Percentiles rank a stretch among this genome's conserved stretches.
Conservation (phyloP, 2,329 filamentous ascomycete genomes). For the Rhinocladiella similis region DNA sequence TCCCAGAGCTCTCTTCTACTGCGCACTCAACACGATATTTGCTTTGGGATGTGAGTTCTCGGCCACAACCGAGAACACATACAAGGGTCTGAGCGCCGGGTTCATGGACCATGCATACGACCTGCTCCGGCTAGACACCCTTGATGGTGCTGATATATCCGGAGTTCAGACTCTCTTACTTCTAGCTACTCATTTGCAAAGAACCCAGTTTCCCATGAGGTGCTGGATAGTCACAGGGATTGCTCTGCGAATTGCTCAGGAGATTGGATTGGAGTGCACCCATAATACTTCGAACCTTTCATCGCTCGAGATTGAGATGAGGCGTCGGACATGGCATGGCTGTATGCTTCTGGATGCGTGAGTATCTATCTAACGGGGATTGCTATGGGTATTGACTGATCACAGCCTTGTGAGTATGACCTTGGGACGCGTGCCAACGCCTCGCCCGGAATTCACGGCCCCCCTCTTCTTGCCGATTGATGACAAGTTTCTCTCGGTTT, state of each 20-base stretch:
- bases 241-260: conserved; percentile 2
- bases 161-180: conserved; percentile 3
- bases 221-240: background rate
- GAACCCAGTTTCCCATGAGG: background rate
- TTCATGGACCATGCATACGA: conserved; percentile 3
- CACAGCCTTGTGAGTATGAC: conserved; percentile 6
- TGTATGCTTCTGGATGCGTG: conserved; percentile 1
- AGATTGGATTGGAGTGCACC: background rate
- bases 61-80: background rate
- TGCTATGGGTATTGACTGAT: background rate
- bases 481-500: background rate
- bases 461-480: conserved; percentile 8
- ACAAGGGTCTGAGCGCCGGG: background rate
- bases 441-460: background rate
- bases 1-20: background rate
- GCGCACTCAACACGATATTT: conserved; percentile 1
- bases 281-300: background rate
- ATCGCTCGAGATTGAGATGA: conserved; percentile 1
- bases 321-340: conserved; percentile 5
- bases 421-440: background rate
- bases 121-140: background rate
- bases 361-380: background rate
- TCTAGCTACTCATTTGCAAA: background rate
- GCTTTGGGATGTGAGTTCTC: conserved; percentile 1
- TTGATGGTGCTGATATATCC: background rate